Evolutionary conservation across 139 green algal species (phyloP).

Genomic region (Coccomyxa sp.): DNA sequence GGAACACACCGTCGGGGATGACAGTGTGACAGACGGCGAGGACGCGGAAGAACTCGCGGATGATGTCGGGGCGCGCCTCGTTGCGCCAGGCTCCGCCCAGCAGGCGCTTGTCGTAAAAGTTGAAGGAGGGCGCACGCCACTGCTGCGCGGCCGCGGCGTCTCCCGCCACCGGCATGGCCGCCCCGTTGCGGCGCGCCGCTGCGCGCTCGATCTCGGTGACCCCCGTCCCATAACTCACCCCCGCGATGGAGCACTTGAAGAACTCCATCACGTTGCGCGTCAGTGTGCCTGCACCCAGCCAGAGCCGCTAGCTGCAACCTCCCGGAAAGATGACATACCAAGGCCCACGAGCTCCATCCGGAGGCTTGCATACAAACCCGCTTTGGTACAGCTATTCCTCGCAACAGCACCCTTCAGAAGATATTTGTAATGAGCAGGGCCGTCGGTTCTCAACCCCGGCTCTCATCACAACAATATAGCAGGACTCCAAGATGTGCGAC

Average conservation of each 20-base stretch:
- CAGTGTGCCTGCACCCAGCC: conserved; percentile 49
- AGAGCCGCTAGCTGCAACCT: neutral
- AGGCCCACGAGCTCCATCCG: too few species aligned
- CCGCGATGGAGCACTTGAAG: conserved; percentile 86
- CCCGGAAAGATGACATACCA: neutral
- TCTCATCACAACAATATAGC: too few species aligned
- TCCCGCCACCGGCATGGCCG: neutral
- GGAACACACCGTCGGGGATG: conserved; percentile 45
- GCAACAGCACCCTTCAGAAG: too few species aligned
- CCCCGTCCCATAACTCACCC: conserved; percentile 78
- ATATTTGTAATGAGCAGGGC: too few species aligned
- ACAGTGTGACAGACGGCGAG: conserved; percentile 81
- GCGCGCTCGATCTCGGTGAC: conserved; percentile 82
- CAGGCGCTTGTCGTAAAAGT: conserved; percentile 81
- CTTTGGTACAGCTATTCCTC: too few species aligned
- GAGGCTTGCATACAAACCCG: too few species aligned
- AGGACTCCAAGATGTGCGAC: too few species aligned
- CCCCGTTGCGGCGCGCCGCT: conserved; percentile 24
- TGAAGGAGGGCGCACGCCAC: conserved; percentile 33
- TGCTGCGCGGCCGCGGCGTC: neutral
- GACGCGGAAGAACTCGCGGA: conserved; percentile 63
- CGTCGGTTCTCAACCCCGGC: too few species aligned
- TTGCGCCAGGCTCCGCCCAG: conserved; percentile 62
- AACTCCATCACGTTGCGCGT: conserved; percentile 83
- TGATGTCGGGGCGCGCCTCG: conserved; percentile 23